phyloP scores from a whole-genome alignment of 805 yeast genomes.

The Metschnikowia lochheadii region DNA sequence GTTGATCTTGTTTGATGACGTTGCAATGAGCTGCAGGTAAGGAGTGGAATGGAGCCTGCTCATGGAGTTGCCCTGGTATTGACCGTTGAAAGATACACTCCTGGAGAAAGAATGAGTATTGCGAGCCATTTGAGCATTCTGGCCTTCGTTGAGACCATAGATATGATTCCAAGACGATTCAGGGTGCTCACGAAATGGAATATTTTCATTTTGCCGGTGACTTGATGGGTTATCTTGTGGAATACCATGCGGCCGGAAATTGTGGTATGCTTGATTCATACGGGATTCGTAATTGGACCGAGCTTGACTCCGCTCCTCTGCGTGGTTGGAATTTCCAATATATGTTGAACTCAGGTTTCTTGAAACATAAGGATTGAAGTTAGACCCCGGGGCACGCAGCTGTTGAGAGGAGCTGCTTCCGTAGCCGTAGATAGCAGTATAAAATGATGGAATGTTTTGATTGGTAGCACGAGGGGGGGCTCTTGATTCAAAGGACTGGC shows the following conservation, averaged over 20 bases:
- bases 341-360: not conserved
- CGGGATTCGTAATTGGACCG: not conserved
- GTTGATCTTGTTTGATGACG: conserved; percentile 5
- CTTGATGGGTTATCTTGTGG: not conserved
- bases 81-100: not conserved
- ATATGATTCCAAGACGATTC: not conserved
- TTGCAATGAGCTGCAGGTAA: conserved; percentile 4
- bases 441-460: not conserved
- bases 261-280: not conserved
- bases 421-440: not conserved
- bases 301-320: not conserved
- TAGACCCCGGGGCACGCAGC: not conserved
- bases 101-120: not conserved
- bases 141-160: not conserved
- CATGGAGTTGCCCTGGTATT: not conserved
- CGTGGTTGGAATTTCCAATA: not conserved
- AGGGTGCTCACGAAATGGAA: not conserved
- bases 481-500: not conserved
- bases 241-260: not conserved
- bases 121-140: not conserved
- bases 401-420: not conserved
- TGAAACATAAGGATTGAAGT: not conserved
- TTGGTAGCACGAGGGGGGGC: not conserved
- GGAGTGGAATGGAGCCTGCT: not conserved
- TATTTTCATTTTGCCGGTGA: not conserved